Conservation (phyloP, 2,329 filamentous ascomycete genomes). For the Aspergillus udagawae region DNA sequence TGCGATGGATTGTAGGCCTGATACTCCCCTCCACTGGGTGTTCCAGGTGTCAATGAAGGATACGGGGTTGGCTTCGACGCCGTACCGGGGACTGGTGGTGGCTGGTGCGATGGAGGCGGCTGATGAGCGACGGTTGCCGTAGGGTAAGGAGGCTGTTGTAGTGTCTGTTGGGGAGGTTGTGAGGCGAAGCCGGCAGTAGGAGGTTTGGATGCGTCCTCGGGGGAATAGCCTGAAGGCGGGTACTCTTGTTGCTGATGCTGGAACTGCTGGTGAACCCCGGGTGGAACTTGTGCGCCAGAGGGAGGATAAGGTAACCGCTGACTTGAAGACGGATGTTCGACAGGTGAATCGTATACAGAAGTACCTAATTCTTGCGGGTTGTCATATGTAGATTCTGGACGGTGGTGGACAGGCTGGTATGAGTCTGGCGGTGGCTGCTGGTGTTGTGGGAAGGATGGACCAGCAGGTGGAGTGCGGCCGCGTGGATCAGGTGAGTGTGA, state of each 20-base stretch:
- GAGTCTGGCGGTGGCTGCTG: constrained; percentile 50
- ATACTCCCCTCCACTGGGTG: constrained; percentile 26
- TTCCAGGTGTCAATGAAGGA: constrained; percentile 26
- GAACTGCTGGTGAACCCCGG: constrained; percentile 27
- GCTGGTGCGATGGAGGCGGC: constrained; percentile 29
- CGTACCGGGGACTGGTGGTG: constrained; percentile 32
- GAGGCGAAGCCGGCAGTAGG: constrained; percentile 13
- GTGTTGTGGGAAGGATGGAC: constrained; percentile 37
- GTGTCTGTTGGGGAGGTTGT: constrained; percentile 5
- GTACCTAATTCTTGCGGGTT: constrained; percentile 75
- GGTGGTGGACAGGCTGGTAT: constrained; percentile 46
- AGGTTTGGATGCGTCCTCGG: constrained; percentile 28
- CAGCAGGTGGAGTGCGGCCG: constrained; percentile 31
- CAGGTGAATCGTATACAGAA: constrained; percentile 71
- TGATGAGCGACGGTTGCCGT: constrained; percentile 26
- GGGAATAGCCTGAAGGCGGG: constrained; percentile 38
- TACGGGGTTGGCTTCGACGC: constrained; percentile 31
- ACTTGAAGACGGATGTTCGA: constrained; percentile 38
- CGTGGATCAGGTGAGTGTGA: constrained; percentile 41
- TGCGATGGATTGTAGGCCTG: constrained; percentile 37
- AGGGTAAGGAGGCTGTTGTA: constrained; percentile 32
- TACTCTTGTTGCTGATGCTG: constrained; percentile 35
- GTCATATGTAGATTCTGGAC: constrained; percentile 65
- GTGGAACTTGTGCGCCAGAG: constrained; percentile 22
- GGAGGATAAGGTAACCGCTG: constrained; percentile 34